Percentiles rank a stretch among this genome's conserved stretches.
These are phyloP conservation scores for Pezicula rhizophila DNA, from an alignment of 2,329 filamentous ascomycete genomes.

Conservation along the genomic window DNA sequence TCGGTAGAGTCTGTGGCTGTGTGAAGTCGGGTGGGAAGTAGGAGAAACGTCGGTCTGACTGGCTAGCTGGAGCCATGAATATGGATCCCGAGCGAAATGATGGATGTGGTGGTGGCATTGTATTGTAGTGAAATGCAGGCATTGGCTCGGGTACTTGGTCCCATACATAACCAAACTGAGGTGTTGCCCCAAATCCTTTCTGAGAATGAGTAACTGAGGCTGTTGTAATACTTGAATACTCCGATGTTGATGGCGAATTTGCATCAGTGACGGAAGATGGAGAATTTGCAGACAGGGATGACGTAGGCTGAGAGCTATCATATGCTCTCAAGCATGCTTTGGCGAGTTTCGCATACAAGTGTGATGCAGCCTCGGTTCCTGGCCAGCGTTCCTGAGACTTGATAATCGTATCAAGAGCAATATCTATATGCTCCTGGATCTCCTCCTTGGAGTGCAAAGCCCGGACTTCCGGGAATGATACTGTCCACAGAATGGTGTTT, in stretches of 20 bases:
- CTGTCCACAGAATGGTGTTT: constrained; percentile 85
- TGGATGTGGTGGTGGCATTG: constrained; percentile 28
- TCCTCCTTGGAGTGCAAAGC: constrained; percentile 65
- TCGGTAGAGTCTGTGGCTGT: constrained; percentile 21
- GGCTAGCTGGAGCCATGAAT: constrained; percentile 51
- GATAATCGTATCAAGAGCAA: constrained; percentile 72
- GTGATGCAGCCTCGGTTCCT: constrained; percentile 74
- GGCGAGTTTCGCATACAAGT: constrained; percentile 82
- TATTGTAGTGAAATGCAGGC: constrained; percentile 17
- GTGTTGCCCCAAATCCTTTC: constrained; percentile 31
- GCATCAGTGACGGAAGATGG: constrained; percentile 33
- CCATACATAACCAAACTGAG: constrained; percentile 54
- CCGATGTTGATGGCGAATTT: constrained; percentile 41
- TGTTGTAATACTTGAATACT: constrained; percentile 31
- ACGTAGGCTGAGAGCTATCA: constrained; percentile 45
- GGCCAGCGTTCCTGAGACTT: constrained; percentile 86
- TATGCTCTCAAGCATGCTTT: constrained; percentile 85
- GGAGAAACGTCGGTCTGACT: constrained; percentile 52
- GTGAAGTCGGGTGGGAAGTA: constrained; percentile 55
- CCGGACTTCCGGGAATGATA: constrained; percentile 82
- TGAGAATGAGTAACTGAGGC: constrained; percentile 33
- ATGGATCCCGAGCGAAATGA: constrained; percentile 63
- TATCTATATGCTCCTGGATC: constrained; percentile 67
- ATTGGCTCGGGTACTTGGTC: constrained; percentile 46
- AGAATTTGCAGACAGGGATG: constrained; percentile 40